Conservation (phyloP, 2,329 filamentous ascomycete genomes). For the Pseudogymnoascus sp. region DNA sequence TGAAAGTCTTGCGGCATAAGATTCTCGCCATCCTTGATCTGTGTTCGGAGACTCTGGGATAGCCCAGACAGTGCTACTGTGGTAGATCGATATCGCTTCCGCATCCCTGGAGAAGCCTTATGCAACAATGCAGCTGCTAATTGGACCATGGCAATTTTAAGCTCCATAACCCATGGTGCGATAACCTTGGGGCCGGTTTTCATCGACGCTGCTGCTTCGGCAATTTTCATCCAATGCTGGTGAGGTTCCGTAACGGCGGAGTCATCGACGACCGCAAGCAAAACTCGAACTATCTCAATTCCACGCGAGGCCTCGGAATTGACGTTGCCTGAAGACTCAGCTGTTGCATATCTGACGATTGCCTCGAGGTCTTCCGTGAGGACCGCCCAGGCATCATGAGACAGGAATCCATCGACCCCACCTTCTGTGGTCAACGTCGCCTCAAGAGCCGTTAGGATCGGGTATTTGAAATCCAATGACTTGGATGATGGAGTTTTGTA, state of each 20-base stretch:
- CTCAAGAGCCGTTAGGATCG: conserved; percentile 52
- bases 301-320: conserved; percentile 38
- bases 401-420: conserved; percentile 34
- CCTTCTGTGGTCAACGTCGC: conserved; percentile 43
- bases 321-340: conserved; percentile 1
- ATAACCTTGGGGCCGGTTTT: conserved; percentile 13
- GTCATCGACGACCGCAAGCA: conserved; percentile 45
- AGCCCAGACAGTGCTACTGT: conserved; percentile 42
- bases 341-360: conserved; percentile 34
- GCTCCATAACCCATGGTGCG: conserved; percentile 32
- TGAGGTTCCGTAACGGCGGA: conserved; percentile 34
- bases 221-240: conserved; percentile 50
- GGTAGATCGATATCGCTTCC: conserved; percentile 45
- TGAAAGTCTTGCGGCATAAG: conserved; percentile 30
- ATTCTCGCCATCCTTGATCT: conserved; percentile 20
- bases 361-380: conserved; percentile 43
- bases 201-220: conserved; percentile 41
- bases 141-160: conserved; percentile 47
- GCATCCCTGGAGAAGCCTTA: conserved; percentile 38
- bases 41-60: conserved; percentile 19
- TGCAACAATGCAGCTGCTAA: conserved; percentile 46
- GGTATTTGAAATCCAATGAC: conserved; percentile 46
- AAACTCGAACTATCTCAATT: conserved; percentile 47
- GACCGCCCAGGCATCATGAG: conserved; percentile 46
- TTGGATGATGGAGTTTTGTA: conserved; percentile 36